Conservation (phyloP, 331 rosid genomes). For the Acacia concinna region DNA sequence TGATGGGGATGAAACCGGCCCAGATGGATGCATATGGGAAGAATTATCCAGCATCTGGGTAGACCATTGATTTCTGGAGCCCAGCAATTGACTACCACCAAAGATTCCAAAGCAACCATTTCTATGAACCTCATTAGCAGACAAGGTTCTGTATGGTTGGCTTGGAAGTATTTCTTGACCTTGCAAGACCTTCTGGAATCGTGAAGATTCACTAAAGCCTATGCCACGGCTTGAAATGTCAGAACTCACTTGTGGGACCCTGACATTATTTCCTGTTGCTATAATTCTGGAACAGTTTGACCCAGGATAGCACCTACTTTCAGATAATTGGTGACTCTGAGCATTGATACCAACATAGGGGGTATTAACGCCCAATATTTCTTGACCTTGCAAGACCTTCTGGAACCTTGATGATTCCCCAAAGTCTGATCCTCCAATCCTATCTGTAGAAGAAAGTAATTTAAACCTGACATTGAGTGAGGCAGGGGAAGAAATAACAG, state of each 20-base stretch:
- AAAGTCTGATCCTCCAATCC: constrained; percentile 85
- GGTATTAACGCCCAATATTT: constrained; percentile 72
- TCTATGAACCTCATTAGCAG: constrained; percentile 46
- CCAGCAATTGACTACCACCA: constrained; percentile 58
- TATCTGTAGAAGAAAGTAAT: constrained; percentile 51
- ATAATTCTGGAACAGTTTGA: constrained; percentile 56
- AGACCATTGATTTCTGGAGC: constrained; percentile 67
- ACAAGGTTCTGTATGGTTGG: constrained; percentile 58
- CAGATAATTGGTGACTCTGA: constrained; percentile 56
- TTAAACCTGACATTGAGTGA: constrained; percentile 21
- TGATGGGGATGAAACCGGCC: constrained; percentile 89
- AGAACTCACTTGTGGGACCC: constrained; percentile 49
- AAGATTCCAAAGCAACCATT: constrained; percentile 56
- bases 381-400: constrained; percentile 99
- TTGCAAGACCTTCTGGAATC: constrained; percentile 99
- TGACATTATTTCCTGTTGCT: constrained; percentile 52
- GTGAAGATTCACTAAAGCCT: constrained; percentile 79
- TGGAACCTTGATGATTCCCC: constrained; percentile 93
- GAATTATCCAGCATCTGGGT: constrained; percentile 46
- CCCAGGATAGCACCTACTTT: constrained; percentile 74
- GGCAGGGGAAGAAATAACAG: not conserved
- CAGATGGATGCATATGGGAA: constrained; percentile 48
- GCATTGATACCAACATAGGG: constrained; percentile 53
- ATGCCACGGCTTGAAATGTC: constrained; percentile 59
- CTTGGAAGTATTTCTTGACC: constrained; percentile 98